Conservation (phyloP, 1,284 basidiomycete genomes). For the Ganoderma lucidum region DNA sequence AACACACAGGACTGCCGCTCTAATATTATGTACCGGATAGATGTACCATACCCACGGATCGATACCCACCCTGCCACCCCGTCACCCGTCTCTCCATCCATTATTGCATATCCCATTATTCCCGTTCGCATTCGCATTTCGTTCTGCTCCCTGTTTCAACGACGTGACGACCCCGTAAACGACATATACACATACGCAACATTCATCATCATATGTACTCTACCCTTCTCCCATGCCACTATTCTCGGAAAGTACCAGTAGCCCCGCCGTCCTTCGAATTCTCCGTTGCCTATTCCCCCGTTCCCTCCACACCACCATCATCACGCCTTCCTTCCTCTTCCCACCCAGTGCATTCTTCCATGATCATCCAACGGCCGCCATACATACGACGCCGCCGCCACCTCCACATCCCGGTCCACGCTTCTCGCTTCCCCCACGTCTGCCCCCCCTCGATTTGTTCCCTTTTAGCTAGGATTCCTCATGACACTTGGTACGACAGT, state of each 20-base stretch:
- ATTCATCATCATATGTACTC: background rate
- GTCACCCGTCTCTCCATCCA: background rate
- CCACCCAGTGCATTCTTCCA: background rate
- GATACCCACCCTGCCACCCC: slow-evolving; percentile 7
- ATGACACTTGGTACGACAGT: slow-evolving; percentile 1
- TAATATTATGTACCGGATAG: slow-evolving; percentile 5
- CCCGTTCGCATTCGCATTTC: background rate
- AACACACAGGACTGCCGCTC: slow-evolving; percentile 7
- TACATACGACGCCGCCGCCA: slow-evolving; percentile 1
- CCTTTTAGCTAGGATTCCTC: background rate
- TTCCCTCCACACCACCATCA: background rate
- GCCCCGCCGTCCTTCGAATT: background rate
- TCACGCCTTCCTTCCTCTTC: background rate
- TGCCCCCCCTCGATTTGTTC: background rate
- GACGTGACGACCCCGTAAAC: slow-evolving; percentile 5
- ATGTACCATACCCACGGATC: slow-evolving; percentile 13
- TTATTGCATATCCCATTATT: slow-evolving; percentile 4
- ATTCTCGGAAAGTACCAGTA: slow-evolving; percentile 9
- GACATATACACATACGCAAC: slow-evolving; percentile 3
- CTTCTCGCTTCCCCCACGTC: background rate
- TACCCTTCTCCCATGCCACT: background rate
- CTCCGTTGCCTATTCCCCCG: background rate
- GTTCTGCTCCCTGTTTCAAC: background rate
- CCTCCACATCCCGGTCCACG: background rate
- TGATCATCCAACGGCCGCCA: background rate